Evolutionary conservation across 2,329 filamentous ascomycete genomes (phyloP).

Genomic region (Ophiocordyceps australis): DNA sequence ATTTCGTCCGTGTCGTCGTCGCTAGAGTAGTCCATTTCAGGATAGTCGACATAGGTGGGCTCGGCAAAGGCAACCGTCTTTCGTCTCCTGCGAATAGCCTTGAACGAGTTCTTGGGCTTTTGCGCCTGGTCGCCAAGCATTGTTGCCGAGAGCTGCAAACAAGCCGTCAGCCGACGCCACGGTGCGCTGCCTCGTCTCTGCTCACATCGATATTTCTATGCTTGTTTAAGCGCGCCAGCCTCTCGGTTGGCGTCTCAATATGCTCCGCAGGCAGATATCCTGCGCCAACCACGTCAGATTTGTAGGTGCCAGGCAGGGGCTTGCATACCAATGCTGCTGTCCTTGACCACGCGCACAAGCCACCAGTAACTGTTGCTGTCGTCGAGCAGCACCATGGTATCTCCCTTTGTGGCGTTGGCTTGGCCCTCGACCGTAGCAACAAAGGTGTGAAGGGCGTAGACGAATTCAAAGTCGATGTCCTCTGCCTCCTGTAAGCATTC

Average conservation of each 20-base stretch:
- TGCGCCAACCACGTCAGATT: conserved; percentile 16
- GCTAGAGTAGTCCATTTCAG: conserved; percentile 69
- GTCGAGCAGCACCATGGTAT: conserved; percentile 95
- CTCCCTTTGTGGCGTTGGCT: conserved; percentile 93
- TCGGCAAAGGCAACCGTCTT: conserved; percentile 78
- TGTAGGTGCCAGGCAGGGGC: no score
- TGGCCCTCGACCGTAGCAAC: conserved; percentile 96
- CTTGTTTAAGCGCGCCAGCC: conserved; percentile 86
- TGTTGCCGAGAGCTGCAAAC: conserved; percentile 33
- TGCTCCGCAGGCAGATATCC: conserved; percentile 94
- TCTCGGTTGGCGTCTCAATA: conserved; percentile 93
- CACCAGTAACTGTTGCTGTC: conserved; percentile 99
- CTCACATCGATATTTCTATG: conserved; percentile 93
- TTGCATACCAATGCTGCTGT: conserved; percentile 67
- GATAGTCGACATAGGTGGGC: conserved; percentile 77
- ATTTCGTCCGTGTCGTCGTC: conserved; percentile 44
- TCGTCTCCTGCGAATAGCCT: conserved; percentile 65
- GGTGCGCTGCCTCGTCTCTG: conserved; percentile 1
- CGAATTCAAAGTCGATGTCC: conserved; percentile 99
- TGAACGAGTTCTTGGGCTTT: conserved; percentile 68
- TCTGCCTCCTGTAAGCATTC: conserved; percentile 87
- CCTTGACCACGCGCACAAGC: conserved; percentile 92
- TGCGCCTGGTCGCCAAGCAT: conserved; percentile 50
- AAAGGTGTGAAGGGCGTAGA: conserved; percentile 95
- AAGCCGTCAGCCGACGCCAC: neutral